These are phyloP conservation scores for Pluteus cervinus DNA, from an alignment of 768 basidiomycete species.

Conservation along the genomic window DNA sequence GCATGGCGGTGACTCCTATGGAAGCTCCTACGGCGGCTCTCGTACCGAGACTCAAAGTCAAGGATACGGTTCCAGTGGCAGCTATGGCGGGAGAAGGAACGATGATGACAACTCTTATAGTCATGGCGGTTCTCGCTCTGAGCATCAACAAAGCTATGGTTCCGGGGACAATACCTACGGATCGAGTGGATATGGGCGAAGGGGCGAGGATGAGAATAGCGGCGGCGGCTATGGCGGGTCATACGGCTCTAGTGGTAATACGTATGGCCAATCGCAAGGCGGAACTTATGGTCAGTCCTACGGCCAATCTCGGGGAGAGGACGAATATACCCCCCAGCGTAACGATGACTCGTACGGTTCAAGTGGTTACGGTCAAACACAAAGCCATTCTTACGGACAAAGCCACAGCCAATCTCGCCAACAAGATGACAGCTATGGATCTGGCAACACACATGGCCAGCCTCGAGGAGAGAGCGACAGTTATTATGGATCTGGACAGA, in stretches of 20 bases:
- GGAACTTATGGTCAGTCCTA: conserved; percentile 11
- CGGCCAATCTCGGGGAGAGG: too few relatives aligned
- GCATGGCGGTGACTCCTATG: background rate
- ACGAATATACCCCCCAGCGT: too few relatives aligned
- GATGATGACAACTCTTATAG: conserved; percentile 12
- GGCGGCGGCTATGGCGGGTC: conserved; percentile 5
- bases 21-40: too few relatives aligned
- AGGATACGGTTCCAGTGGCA: too few relatives aligned
- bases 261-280: background rate
- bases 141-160: background rate
- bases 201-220: conserved; percentile 6
- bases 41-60: too few relatives aligned
- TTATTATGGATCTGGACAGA: background rate
- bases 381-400: too few relatives aligned
- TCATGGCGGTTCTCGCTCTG: conserved; percentile 5
- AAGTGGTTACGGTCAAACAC: too few relatives aligned
- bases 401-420: too few relatives aligned
- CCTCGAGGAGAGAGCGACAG: too few relatives aligned
- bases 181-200: conserved; percentile 9
- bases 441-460: too few relatives aligned
- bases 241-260: conserved; percentile 3
- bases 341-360: too few relatives aligned
- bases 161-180: conserved; percentile 4
- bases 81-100: conserved; percentile 7
- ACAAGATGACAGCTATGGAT: too few relatives aligned